Evolutionary conservation across 495 filamentous ascomycete species (phyloP), one percentile per base, ranked within the genome.

Genomic region (Daldinia concentrica): DNA sequence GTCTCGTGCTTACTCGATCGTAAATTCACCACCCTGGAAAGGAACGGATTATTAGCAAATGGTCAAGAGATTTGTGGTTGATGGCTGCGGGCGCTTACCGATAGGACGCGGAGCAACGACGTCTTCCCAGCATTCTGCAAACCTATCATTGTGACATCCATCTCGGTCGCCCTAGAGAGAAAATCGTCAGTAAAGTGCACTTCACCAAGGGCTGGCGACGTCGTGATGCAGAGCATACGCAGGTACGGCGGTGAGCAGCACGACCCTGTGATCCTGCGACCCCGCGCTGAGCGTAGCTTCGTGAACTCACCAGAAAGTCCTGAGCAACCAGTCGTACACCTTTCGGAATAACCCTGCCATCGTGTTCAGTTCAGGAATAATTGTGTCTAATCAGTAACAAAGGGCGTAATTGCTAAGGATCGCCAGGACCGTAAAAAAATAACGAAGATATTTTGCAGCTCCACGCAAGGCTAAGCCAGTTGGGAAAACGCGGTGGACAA

Each of bases 121-220:
- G 95, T 98, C 82, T 99, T 99, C 68, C 95, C 95, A 58, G 95
- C 95, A 83, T 99, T 99, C 79, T 99, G 95, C 79, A 99, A 84
- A 26, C 95, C 95, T 84, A 99, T 96, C 93, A 99, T 97, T 68
- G 95, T 99, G 79, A 99, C 93, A 80, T 99, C 95, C 93, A 99
- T 97, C 86, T 99, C 95, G 41, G 93, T 97, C 66, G 94, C 92
- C 95, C 95, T 99, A 74, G 48, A 57, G 11, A 36, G 39, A 37
- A 37, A 63, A 61, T 45, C 27, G 66, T 82, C 76, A 81, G 74
- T 73, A 64, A n/a, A 41, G 30, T 68, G 65, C 57, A 62, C 61
- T 54, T 45, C 27, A 55, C 43, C 60, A 59, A 71, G 29, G 36
- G 69, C 36, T 52, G 58, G 57, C 69, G 59, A 45, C 64, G 64